Percentiles rank a stretch among this genome's conserved stretches.
Conservation (phyloP, 225 moss, liverwort and hornwort genomes). For the Climacium dendroides region DNA sequence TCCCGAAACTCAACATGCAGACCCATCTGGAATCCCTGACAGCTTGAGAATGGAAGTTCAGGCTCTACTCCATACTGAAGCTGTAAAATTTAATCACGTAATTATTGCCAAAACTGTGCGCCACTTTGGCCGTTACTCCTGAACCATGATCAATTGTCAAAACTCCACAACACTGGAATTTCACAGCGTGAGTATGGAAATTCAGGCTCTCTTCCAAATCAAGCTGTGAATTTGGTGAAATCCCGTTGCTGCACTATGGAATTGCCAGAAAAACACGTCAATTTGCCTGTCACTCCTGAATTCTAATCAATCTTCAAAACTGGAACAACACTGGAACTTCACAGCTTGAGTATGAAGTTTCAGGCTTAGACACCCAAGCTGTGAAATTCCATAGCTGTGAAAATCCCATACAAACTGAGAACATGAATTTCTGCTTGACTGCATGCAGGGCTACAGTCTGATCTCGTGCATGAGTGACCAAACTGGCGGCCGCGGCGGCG, state of each 20-base stretch:
- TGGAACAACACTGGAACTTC: background rate
- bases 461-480: constrained; percentile 34
- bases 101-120: background rate
- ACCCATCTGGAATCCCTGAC: background rate
- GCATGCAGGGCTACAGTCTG: constrained; percentile 13
- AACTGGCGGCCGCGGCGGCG: constrained; percentile 25
- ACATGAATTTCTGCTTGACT: background rate
- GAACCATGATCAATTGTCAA: background rate
- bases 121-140: background rate
- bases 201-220: background rate
- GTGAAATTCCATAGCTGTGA: background rate
- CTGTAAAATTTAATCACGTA: background rate
- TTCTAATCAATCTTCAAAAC: background rate
- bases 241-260: background rate
- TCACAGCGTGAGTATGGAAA: background rate
- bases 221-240: background rate
- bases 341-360: background rate
- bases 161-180: background rate
- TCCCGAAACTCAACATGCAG: background rate
- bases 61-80: background rate
- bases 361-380: background rate
- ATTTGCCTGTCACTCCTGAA: background rate
- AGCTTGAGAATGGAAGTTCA: background rate
- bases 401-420: background rate
- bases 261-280: background rate